Evolutionary conservation across 148 eudicot species (phyloP).

Genomic region (Rhododendron henanense): DNA sequence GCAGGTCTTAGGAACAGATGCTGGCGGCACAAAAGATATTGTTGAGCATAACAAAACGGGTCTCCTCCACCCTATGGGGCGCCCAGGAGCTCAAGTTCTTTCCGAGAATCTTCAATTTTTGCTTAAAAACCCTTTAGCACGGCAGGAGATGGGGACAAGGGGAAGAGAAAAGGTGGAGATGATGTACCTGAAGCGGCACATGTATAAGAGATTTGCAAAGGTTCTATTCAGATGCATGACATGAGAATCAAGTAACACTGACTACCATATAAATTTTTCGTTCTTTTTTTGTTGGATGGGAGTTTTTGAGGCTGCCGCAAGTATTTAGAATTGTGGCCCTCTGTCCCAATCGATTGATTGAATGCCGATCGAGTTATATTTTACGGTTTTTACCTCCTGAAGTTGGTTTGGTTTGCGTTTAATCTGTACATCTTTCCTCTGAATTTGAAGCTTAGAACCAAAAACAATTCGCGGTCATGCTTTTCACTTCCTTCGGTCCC

Average conservation of each 20-base stretch:
- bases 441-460: not conserved
- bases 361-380: not conserved
- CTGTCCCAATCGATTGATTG: not conserved
- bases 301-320: conserved; percentile 4
- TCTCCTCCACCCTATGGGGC: conserved; percentile 80
- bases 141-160: conserved; percentile 72
- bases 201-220: conserved; percentile 77
- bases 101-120: conserved; percentile 62
- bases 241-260: conserved; percentile 64
- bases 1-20: conserved; percentile 92
- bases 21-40: conserved; percentile 94
- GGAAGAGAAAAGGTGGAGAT: conserved; percentile 81
- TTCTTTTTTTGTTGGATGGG: conserved; percentile 14
- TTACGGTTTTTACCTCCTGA: not conserved
- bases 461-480: not conserved
- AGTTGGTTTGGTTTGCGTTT: not conserved
- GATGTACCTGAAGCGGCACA: conserved; percentile 81
- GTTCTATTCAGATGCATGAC: conserved; percentile 85
- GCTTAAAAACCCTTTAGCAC: conserved; percentile 55
- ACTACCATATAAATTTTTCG: conserved; percentile 1
- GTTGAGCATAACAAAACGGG: conserved; percentile 83
- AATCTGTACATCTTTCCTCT: not conserved
- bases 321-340: not conserved
- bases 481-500: too few species aligned
- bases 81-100: conserved; percentile 57